phyloP scores from a whole-genome alignment of 2,329 filamentous ascomycete genomes.

The Talaromyces marneffei region DNA sequence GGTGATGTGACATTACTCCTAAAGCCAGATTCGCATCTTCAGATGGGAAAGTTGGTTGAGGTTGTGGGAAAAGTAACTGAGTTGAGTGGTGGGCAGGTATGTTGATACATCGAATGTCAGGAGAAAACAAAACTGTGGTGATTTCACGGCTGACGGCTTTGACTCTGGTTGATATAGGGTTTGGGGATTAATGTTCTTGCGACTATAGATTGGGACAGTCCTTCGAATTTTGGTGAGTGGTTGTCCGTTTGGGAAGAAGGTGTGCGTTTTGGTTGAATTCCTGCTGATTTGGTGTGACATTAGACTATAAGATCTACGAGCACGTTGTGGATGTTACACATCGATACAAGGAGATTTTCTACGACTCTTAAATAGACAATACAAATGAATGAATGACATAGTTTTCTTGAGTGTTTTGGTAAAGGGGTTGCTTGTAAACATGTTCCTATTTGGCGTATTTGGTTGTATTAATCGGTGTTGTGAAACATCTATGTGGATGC shows the following conservation, averaged over 20 bases:
- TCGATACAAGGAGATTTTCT: constrained; percentile 74
- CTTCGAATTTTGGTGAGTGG: constrained; percentile 34
- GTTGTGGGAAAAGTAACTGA: constrained; percentile 43
- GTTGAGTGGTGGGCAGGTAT: constrained; percentile 36
- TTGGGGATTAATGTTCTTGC: constrained; percentile 38
- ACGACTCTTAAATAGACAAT: constrained; percentile 41
- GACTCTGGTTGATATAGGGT: constrained; percentile 22
- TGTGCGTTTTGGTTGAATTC: not conserved
- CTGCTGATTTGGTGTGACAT: not conserved
- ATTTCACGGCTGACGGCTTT: not conserved
- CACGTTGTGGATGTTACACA: constrained; percentile 83
- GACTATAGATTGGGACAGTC: constrained; percentile 39
- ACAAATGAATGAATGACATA: not conserved
- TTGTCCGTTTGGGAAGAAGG: not conserved
- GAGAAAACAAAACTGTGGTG: not conserved
- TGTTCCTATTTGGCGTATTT: not conserved
- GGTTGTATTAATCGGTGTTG: not conserved
- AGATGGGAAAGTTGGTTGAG: constrained; percentile 43
- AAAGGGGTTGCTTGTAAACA: constrained; percentile 5
- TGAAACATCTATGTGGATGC: not conserved
- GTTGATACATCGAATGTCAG: not conserved
- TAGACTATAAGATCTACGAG: constrained; percentile 70
- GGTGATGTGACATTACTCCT: constrained; percentile 70
- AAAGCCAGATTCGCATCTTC: constrained; percentile 51
- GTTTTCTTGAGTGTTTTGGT: not conserved